Base-by-base conservation (phyloP, 805 yeast genomes). In the Komagataella pastoris region DNA sequence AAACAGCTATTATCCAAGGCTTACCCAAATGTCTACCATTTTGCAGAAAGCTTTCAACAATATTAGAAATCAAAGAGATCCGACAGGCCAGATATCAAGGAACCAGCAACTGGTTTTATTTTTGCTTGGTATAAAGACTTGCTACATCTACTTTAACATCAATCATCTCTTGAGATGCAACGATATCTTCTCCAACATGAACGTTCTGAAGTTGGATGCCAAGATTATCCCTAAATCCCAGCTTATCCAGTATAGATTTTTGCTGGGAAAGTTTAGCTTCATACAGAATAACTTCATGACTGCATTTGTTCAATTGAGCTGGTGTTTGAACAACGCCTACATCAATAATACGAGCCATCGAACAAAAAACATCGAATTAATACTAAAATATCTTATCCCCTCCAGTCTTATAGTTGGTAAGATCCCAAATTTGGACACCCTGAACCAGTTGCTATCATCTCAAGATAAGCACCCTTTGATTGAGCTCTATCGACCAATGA, bases 111-210 rank as follows among this genome's bases (percentile, higher is more conserved):
- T 71, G 5, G 63, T 80, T 8, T 68, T 81, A 21, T 58, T 81
- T 46, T 73, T 70, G 53, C 61, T 80, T 8, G 78, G 80, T 10
- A 69, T 71, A 24, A 66, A 70, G 45, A 59, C 81, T 47, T 80
- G 83, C 60, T 67, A 65, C 54, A 65, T 76, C 0, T 81, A 81
- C 60, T 77, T 77, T 59, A 65, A 62, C 45, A 72, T 81, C 19
- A 74, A 70, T 30, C 77, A 75, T 30, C 83, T 85, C 5, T 67
- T 79, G 56, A 64, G 79, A 17, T 81, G 86, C 62, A 72, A 79
- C 43, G 80, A 81, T 57, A 79, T 81, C 45, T 79, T 80, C 58
- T 73, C 82, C 40, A 81, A 80, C 60, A 74, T 81, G 68, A 77
- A 75, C 56, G 76, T 72, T 49, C 69, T 81, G 17, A 65, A 68